A percentile compares a stretch with the other conserved stretches of the same genome.
These are phyloP conservation scores for Boletellus emodensis DNA, from an alignment of 768 basidiomycete species.

Conservation along the genomic window DNA sequence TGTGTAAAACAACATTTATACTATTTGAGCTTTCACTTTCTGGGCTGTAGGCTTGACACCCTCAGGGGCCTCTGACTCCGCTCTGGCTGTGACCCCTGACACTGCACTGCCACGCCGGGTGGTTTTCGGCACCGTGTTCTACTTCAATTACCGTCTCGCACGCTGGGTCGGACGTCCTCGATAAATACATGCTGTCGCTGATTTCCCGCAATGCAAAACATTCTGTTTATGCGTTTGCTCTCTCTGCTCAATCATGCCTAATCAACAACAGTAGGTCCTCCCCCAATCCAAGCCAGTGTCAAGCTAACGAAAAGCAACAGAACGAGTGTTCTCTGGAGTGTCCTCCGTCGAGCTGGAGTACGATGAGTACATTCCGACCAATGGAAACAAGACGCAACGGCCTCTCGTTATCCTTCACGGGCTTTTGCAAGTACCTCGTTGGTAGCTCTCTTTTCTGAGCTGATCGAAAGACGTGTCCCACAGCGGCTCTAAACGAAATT, in stretches of 20 bases:
- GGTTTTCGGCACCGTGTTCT: too few relatives aligned
- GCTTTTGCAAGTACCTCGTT: constrained; percentile 46
- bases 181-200: constrained; percentile 13
- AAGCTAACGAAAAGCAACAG: constrained; percentile 18
- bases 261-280: constrained; percentile 2
- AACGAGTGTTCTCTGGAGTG: constrained; percentile 12
- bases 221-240: neutral
- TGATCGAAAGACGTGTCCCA: neutral
- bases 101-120: too few relatives aligned
- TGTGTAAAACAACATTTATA: too few relatives aligned
- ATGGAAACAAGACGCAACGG: constrained; percentile 31
- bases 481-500: constrained; percentile 89
- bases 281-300: neutral
- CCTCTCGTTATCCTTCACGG: constrained; percentile 62
- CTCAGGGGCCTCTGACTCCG: too few relatives aligned
- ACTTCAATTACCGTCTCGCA: too few relatives aligned
- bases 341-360: constrained; percentile 29
- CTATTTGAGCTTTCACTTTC: too few relatives aligned
- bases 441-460: neutral
- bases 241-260: neutral
- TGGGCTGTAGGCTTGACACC: too few relatives aligned
- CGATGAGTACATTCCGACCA: constrained; percentile 28
- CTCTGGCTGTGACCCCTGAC: too few relatives aligned
- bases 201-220: neutral
- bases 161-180: neutral